Evolutionary conservation across 495 filamentous ascomycete species (phyloP).

Genomic region (Hypoxylon fragiforme): DNA sequence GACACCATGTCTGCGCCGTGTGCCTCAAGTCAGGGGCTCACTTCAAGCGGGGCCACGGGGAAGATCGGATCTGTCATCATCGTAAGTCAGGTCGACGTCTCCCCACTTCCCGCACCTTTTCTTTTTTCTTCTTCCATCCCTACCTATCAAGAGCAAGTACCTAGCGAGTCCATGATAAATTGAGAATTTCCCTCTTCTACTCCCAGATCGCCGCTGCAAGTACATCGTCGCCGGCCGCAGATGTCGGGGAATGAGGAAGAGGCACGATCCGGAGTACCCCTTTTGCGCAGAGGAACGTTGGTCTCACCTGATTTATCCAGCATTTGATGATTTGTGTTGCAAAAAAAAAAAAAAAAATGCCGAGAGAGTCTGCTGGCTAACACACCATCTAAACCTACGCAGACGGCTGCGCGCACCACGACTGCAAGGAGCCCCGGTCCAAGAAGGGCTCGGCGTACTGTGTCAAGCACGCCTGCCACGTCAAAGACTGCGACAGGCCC

Average conservation of each 20-base stretch:
- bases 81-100: conserved; percentile 4
- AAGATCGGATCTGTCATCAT: conserved; percentile 23
- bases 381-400: not conserved
- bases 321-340: too few species aligned
- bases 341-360: too few species aligned
- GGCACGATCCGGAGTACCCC: conserved; percentile 5
- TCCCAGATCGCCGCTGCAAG: conserved; percentile 17
- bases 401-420: conserved; percentile 14
- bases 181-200: not conserved
- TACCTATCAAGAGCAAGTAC: not conserved
- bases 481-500: conserved; percentile 16
- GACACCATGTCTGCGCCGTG: conserved; percentile 11
- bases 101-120: not conserved
- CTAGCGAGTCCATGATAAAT: too few species aligned
- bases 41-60: conserved; percentile 24
- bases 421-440: conserved; percentile 18
- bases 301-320: conserved; percentile 11
- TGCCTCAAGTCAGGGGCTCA: conserved; percentile 9
- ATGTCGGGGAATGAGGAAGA: conserved; percentile 10
- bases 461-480: conserved; percentile 16
- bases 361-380: conserved; percentile 3
- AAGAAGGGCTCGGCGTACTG: conserved; percentile 19
- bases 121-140: not conserved
- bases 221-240: conserved; percentile 7
- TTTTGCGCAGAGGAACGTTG: conserved; percentile 20